Conservation (phyloP, 176 grass and related monocot species). For the Rhynchospora breviuscula region DNA sequence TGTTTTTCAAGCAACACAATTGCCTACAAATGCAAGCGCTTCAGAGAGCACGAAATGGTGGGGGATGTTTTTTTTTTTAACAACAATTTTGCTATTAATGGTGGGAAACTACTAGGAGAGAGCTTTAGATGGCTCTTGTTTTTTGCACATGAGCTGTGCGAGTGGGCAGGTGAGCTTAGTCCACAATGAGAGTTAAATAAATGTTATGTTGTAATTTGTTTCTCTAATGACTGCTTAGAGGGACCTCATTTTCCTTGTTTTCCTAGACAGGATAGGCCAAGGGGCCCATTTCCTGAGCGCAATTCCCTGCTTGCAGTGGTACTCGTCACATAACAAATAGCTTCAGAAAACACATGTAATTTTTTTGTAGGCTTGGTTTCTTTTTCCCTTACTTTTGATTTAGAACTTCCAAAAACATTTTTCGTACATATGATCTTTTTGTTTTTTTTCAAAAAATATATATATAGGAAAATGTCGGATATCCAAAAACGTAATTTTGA, state of each 20-base stretch:
- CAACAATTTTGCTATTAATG: no score
- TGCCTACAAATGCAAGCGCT: background rate
- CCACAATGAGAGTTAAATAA: slow-evolving; percentile 29
- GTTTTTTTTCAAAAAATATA: no score
- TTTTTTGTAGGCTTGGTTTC: background rate
- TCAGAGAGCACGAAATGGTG: background rate
- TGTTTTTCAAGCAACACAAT: no score
- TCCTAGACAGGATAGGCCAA: slow-evolving; percentile 48
- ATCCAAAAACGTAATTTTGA: no score
- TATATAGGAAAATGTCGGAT: no score
- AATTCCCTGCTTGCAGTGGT: slow-evolving; percentile 25
- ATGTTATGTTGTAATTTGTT: slow-evolving; percentile 31
- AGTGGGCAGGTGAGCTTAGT: slow-evolving; percentile 36
- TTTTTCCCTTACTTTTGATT: background rate
- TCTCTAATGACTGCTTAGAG: slow-evolving; percentile 34
- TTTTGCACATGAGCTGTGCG: background rate
- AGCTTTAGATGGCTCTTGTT: background rate
- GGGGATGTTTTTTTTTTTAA: no score
- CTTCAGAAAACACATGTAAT: background rate
- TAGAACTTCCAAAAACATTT: background rate
- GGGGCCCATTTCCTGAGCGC: slow-evolving; percentile 16
- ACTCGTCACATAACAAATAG: slow-evolving; percentile 4
- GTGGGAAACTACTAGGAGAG: slow-evolving; percentile 5
- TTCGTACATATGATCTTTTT: no score
- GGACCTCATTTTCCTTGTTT: slow-evolving; percentile 42